Base-by-base conservation (phyloP, 768 basidiomycete genomes). In the Boletus tylopilopsis region DNA sequence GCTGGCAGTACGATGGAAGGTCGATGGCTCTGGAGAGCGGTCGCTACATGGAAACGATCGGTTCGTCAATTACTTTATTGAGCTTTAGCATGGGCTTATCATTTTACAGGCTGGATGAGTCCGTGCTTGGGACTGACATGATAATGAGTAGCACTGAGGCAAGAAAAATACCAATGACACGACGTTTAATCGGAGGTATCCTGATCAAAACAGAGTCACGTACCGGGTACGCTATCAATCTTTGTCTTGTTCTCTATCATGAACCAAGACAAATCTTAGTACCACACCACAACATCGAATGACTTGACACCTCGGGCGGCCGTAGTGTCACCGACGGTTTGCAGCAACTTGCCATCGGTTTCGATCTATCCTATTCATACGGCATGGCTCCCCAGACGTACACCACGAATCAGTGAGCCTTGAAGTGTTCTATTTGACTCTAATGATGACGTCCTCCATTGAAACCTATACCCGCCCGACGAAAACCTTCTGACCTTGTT, bases 31-130 rank as follows among this genome's bases (percentile, higher is more conserved):
- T 94, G 53, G 88, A 91, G 60, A 86, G 89, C 55, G 88, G 94
- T n/a, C 74, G 90, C 21, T 95, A 94, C 63, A 89, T 95, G 85
- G 94, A 96, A 70, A 96, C 93, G 11, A 73, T 94, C 46, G 91
- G 90, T 86, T 42, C 12, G 78, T 44, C 12, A 11, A 6, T 11
- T 15, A 0, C 18, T 33, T 24, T 23, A 4, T 27, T 22, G n/a
- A 4, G 18, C 2, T 16, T 22, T n/a, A 12, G 19, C 21, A 24
- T 24, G 2, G 29, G n/a, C n/a, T n/a, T 7, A 38, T 0, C 33
- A 36, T 15, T 32, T 22, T 35, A 22, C 27, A 65, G 68, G 84
- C 9, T 90, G 82, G 80, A 70, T 87, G 73, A 84, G 87, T 84
- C 58, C 36, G 74, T 68, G 16, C 2, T 11, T 32, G 12, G 2